These are phyloP conservation scores for Barnettozyma pratensis DNA, from an alignment of 805 yeast species.

Conservation along the genomic window DNA sequence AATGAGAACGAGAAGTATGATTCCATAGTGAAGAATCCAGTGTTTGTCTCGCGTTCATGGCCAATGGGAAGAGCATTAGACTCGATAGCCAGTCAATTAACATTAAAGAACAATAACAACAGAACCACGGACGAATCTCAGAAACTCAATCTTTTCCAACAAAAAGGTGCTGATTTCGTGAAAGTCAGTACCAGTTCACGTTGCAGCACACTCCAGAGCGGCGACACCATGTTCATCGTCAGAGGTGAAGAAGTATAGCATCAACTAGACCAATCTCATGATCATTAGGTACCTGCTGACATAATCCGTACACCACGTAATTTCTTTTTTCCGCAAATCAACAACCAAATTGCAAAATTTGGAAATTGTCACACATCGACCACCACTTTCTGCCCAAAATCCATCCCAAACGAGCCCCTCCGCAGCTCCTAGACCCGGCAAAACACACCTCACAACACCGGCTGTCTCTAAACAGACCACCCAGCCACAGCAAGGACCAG, in stretches of 20 bases:
- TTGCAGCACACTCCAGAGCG: conserved; percentile 15
- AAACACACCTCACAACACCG: too few relatives aligned
- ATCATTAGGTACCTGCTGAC: neutral
- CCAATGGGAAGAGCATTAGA: conserved; percentile 26
- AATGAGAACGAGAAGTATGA: conserved; percentile 19
- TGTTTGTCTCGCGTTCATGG: conserved; percentile 22
- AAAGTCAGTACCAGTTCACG: conserved; percentile 18
- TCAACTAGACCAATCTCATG: neutral
- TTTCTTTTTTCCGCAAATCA: neutral
- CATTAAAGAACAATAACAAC: conserved; percentile 22
- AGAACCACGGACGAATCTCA: conserved; percentile 17
- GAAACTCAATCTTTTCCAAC: conserved; percentile 18
- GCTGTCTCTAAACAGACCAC: too few relatives aligned
- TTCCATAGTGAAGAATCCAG: conserved; percentile 14
- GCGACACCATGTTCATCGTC: conserved; percentile 19
- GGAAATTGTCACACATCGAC: neutral
- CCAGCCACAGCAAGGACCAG: too few relatives aligned
- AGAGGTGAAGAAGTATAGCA: conserved; percentile 16
- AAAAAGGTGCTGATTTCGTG: conserved; percentile 8
- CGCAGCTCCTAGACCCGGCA: too few relatives aligned
- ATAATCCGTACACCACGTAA: neutral
- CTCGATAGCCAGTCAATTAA: conserved; percentile 15
- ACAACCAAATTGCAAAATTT: neutral
- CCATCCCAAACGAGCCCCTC: too few relatives aligned
- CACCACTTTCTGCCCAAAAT: neutral